Evolutionary conservation across 768 basidiomycete species (phyloP).

Genomic region (Serendipita sp.): DNA sequence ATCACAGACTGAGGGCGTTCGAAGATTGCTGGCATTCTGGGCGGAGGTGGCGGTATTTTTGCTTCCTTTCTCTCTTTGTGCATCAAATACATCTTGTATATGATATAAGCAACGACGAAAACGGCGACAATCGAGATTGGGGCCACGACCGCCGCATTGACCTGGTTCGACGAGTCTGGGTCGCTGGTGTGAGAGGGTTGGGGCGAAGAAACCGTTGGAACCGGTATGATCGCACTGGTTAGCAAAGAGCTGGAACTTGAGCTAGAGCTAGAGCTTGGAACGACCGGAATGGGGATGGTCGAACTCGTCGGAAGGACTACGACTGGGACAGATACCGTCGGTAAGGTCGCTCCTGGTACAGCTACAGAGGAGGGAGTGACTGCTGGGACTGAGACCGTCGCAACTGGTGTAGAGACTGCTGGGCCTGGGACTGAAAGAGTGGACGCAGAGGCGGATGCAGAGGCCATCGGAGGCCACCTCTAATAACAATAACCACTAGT

Average conservation of each 20-base stretch:
- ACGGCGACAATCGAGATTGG: background rate
- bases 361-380: background rate
- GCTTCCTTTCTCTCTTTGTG: background rate
- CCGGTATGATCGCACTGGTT: background rate
- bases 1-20: background rate
- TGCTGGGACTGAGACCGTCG: background rate
- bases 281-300: background rate
- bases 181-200: background rate
- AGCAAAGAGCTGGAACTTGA: background rate
- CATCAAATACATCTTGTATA: background rate
- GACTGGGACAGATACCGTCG: too few relatives aligned
- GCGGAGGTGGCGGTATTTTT: background rate
- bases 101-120: background rate
- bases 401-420: background rate
- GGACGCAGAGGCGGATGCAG: background rate
- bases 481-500: background rate
- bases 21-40: background rate
- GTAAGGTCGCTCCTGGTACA: background rate
- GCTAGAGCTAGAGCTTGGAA: background rate
- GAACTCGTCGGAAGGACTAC: background rate
- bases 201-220: background rate
- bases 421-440: background rate
- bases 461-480: background rate
- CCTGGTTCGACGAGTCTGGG: background rate
- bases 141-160: background rate